Evolutionary conservation across 139 green algal species (phyloP).

Genomic region (Yamagishiella unicocca): DNA sequence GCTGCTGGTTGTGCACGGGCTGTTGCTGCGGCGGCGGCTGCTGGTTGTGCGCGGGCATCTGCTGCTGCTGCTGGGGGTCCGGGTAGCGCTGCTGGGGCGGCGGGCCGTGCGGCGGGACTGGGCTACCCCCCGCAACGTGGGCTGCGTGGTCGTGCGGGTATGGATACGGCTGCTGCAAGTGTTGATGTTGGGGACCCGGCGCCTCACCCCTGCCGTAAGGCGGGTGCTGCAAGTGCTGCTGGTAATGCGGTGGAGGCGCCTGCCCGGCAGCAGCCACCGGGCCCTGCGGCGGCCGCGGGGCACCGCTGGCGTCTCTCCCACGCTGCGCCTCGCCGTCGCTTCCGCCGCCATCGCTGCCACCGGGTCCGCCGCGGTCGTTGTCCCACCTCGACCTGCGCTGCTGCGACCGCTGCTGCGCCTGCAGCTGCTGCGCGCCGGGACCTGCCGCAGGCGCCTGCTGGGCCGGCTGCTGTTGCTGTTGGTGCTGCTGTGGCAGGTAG

Average conservation of each 20-base stretch:
- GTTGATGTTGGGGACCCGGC: background rate
- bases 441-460: background rate
- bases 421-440: constrained; percentile 2
- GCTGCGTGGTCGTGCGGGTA: background rate
- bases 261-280: too few species aligned
- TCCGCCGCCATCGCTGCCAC: background rate
- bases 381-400: constrained; percentile 33
- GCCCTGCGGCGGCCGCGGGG: too few species aligned
- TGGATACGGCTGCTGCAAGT: background rate
- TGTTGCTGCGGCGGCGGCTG: background rate
- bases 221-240: background rate
- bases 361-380: background rate
- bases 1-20: background rate
- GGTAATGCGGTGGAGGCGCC: too few species aligned
- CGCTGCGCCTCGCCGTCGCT: too few species aligned
- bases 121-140: too few species aligned
- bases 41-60: background rate
- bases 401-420: background rate
- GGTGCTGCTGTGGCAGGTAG: background rate
- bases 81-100: background rate
- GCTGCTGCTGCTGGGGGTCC: constrained; percentile 2
- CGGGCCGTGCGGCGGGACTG: background rate
- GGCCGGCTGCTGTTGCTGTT: background rate
- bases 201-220: background rate
- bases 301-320: too few species aligned